Evolutionary conservation across 2,329 filamentous ascomycete species (phyloP), one percentile per base, ranked within the genome.

Genomic region (Trichoderma breve): DNA sequence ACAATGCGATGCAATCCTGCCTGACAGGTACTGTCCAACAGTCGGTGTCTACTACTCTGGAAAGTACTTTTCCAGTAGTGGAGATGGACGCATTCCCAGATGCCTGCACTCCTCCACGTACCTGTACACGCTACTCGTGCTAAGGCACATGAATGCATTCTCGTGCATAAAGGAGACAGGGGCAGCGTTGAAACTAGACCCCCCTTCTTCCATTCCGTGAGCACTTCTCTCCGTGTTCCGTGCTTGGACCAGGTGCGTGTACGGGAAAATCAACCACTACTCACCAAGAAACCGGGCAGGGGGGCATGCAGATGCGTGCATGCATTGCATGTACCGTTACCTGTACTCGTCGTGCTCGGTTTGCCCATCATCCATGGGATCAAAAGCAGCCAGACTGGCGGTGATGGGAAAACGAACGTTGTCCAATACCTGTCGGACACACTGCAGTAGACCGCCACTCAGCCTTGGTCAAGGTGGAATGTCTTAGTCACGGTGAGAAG

Each of bases 81-180:
- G n/a, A 24, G 63, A 24, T 51, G 51, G 24, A 28, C 18, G 12
- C 63, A 55, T 62, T 62, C 21, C 34, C 11, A 62, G 58, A 61
- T 65, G 62, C 39, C 39, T 65, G 63, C 43, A n/a, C 43, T 55
- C 51, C 3, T 0, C n/a, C 28, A 32, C 43, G 39, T 64, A 28
- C 39, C 43, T 30, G 39, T 57, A 57, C 64, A 67, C 34, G 64
- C 64, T n/a, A 28, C 64, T 57, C 51, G 43, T 53, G 62, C 62
- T 24, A 53, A 65, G 32, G 47, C 64, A 60, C 26, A 68, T 21
- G 65, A 30, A 43, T 60, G 36, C 65, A 51, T 26, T 24, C 34
- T 60, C 55, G 26, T 43, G 65, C 65, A 60, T 68, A 47, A 68
- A 68, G 65, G 53, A 68, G 65, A 60, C 65, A 47, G 65, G 65